Base-by-base conservation (phyloP, 805 yeast genomes). In the Metschnikowia similis region DNA sequence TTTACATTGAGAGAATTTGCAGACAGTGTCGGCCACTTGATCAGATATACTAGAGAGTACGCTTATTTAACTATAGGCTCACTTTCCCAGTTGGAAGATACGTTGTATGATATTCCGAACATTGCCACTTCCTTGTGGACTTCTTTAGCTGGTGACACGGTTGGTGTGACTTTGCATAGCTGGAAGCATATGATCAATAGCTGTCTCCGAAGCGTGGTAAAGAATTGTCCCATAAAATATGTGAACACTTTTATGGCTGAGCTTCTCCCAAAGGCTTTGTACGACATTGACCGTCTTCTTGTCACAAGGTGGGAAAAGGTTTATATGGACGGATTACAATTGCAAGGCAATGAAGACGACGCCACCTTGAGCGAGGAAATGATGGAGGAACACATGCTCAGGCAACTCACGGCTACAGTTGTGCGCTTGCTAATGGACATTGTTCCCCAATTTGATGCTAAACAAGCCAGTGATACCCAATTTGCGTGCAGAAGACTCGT, bases 181-280 rank as follows among this genome's bases (percentile, higher is more conserved):
- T 94, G 99, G 99, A 86, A 96, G 56, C 99, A 95, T 64, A 87
- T 94, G 84, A 83, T 92, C 40, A 91, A 92, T 56, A 79, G 92
- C 41, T 94, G 94, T 49, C 77, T 94, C 47, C 79, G 98, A 57
- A 87, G 89, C 49, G 85, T 90, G 8, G 81, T 94, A 40, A 86
- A 89, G 59, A 87, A 89, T 64, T 94, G 99, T 66, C 99, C 99
- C 1, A 74, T 79, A 1, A 78, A 77, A 39, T 80, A 75, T 61
- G 82, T 87, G 39, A 80, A 78, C 37, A 69, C 77, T 2, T 94
- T 92, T 60, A 81, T 91, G 86, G 65, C 79, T 11, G 86, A 83
- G 49, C 81, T 94, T 53, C 71, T 94, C 50, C 97, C 97, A 2
- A 84, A 78, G 54, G 81, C 88, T 39, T 80, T 92, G 52, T 69